These are phyloP conservation scores for Ogataea trehaloabstinens DNA, from an alignment of 805 yeast species.

Conservation along the genomic window DNA sequence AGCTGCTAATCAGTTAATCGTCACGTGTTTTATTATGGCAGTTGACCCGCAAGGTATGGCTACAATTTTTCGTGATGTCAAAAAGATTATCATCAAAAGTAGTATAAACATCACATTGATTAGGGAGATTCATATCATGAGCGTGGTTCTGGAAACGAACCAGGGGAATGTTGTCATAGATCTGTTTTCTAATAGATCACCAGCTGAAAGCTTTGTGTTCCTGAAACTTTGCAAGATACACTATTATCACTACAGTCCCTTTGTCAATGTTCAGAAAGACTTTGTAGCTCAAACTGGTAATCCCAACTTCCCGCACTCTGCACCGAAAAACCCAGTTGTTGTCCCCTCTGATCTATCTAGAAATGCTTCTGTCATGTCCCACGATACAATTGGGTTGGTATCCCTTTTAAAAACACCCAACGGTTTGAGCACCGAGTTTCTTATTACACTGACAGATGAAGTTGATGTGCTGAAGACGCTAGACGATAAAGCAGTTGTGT, in stretches of 20 bases:
- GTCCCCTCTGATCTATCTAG: not conserved
- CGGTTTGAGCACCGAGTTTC: conserved; percentile 35
- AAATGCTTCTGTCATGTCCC: conserved; percentile 14
- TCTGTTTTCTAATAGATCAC: conserved; percentile 34
- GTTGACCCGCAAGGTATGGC: too few relatives aligned
- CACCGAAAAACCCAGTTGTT: conserved; percentile 2
- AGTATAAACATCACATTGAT: too few relatives aligned
- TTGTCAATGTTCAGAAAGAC: conserved; percentile 42
- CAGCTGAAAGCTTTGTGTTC: conserved; percentile 44
- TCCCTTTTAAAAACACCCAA: conserved; percentile 10
- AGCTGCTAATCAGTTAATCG: too few relatives aligned
- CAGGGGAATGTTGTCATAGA: conserved; percentile 54
- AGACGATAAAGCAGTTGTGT: conserved; percentile 28
- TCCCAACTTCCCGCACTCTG: conserved; percentile 40
- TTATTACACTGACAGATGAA: conserved; percentile 36
- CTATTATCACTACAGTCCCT: conserved; percentile 51
- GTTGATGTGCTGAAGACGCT: conserved; percentile 23
- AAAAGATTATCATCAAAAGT: too few relatives aligned
- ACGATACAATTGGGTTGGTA: conserved; percentile 36
- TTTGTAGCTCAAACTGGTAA: conserved; percentile 45
- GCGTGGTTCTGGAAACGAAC: conserved; percentile 38
- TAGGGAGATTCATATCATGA: too few relatives aligned
- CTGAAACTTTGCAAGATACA: conserved; percentile 51
- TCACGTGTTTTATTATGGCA: too few relatives aligned
- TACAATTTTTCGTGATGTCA: too few relatives aligned